These are phyloP conservation scores for Sporopachydermia cereana DNA, from an alignment of 1,139 yeast species.

Conservation along the genomic window DNA sequence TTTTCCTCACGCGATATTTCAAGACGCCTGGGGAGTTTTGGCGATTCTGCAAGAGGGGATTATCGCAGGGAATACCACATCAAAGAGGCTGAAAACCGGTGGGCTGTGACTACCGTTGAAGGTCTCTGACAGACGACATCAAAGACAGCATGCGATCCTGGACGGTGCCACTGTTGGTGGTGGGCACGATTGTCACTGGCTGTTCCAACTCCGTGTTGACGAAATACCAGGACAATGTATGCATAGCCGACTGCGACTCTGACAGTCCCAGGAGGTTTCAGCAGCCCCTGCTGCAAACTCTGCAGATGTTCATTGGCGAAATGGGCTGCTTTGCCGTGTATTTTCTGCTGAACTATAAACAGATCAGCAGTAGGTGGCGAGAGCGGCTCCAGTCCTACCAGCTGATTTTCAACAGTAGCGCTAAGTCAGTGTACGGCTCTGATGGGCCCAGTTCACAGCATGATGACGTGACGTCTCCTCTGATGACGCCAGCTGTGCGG, in stretches of 20 bases:
- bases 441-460: slow-evolving; percentile 6
- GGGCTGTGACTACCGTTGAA: too few species aligned
- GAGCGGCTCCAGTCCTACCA: slow-evolving; percentile 8
- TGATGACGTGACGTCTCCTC: slow-evolving; percentile 15
- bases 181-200: slow-evolving; percentile 45
- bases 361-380: slow-evolving; percentile 4
- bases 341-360: slow-evolving; percentile 13
- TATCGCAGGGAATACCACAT: too few species aligned
- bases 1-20: too few species aligned
- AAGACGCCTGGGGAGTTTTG: too few species aligned
- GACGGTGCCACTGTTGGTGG: slow-evolving; percentile 16
- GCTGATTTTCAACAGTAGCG: neutral
- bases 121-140: too few species aligned
- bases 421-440: neutral
- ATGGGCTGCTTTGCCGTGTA: slow-evolving; percentile 39
- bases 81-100: too few species aligned
- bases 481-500: slow-evolving; percentile 9
- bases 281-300: slow-evolving; percentile 71
- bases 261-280: slow-evolving; percentile 41
- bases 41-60: too few species aligned
- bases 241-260: slow-evolving; percentile 45
- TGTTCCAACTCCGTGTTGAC: slow-evolving; percentile 65
- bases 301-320: slow-evolving; percentile 78
- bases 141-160: neutral
- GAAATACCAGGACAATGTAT: slow-evolving; percentile 68